These are phyloP conservation scores for Lipomyces sp. DNA, from an alignment of 805 yeast genomes.

Conservation along the genomic window DNA sequence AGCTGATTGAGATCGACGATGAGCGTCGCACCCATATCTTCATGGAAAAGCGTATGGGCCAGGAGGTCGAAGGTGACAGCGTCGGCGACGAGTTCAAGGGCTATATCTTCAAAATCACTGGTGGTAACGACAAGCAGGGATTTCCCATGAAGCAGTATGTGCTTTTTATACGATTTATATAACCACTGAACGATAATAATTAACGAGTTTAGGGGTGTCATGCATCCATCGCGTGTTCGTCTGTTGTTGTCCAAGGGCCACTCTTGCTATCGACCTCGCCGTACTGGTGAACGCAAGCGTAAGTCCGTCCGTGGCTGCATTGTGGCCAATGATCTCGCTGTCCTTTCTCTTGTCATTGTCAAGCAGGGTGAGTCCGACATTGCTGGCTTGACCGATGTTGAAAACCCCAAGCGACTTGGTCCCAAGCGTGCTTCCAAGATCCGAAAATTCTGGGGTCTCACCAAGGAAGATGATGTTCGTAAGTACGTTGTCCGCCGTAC, in stretches of 20 bases:
- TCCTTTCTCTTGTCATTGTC: conserved; percentile 86
- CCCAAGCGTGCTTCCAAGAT: conserved; percentile 99
- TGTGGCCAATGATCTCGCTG: conserved; percentile 96
- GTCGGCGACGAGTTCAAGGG: conserved; percentile 99
- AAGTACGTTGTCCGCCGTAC: conserved; percentile 97
- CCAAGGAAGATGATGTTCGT: conserved; percentile 91
- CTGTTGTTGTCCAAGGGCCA: conserved; percentile 89
- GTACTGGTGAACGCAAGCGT: conserved; percentile 99
- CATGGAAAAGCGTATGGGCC: conserved; percentile 99
- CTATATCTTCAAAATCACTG: conserved; percentile 97
- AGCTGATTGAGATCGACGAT: conserved; percentile 96
- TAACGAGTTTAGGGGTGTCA: conserved; percentile 68
- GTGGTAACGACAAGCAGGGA: conserved; percentile 99
- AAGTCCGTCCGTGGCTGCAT: conserved; percentile 99
- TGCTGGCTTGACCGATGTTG: conserved; percentile 91
- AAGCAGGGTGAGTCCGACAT: conserved; percentile 97
- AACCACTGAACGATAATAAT: background rate
- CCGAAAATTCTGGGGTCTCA: conserved; percentile 98
- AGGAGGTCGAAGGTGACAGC: conserved; percentile 98
- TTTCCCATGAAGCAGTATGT: conserved; percentile 98
- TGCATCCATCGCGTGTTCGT: conserved; percentile 99
- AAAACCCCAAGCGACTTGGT: conserved; percentile 98
- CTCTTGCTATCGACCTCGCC: conserved; percentile 99
- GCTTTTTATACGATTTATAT: background rate
- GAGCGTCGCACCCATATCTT: conserved; percentile 98